Evolutionary conservation across 805 yeast species (phyloP), one percentile per base, ranked within the genome.

Genomic region (Ogataea corticis): DNA sequence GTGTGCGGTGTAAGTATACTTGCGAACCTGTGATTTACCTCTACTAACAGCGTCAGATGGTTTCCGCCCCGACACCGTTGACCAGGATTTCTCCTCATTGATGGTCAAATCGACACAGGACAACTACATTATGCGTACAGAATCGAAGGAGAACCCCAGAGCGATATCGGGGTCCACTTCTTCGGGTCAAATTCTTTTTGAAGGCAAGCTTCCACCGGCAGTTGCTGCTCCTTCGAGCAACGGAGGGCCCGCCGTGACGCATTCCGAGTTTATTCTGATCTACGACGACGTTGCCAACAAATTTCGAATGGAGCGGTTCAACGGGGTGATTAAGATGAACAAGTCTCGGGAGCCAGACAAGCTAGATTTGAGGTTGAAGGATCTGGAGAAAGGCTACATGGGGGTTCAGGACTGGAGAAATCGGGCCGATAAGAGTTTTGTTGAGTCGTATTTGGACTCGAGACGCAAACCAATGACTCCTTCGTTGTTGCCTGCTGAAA

Each of bases 1-100:
- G 68, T 2, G 42, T 65, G 33, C 54, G 66, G 39, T 65, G 66
- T 63, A 51, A 48, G 68, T 62, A 36, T n/a, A 23, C 13, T 21
- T 7, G 5, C 5, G 25, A 21, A 9, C 9, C 39, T n/a, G n/a
- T 9, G 17, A 30, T n/a, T 30, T 30, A 17, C 13, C 14, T 33
- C 16, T 23, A 35, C 38, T 23, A 35, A 18, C 21, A 15, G 10
- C n/a, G n/a, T 6, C 21, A 64, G 67, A 52, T 38, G 65, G 66
- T 5, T 66, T 66, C 36, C 55, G 55, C 15, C 70, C 69, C 1
- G 67, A 66, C 34, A 65, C 62, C 19, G 49, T 66, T 3, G 68
- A 65, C 45, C 45, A 53, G 12, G 35, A 46, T 0, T 50, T 38
- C 21, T 56, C 61, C 11, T 57, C 61, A 5, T 44, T 53, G 21